Conservation (phyloP, 2,329 filamentous ascomycete genomes). For the Penicillium sp. region DNA sequence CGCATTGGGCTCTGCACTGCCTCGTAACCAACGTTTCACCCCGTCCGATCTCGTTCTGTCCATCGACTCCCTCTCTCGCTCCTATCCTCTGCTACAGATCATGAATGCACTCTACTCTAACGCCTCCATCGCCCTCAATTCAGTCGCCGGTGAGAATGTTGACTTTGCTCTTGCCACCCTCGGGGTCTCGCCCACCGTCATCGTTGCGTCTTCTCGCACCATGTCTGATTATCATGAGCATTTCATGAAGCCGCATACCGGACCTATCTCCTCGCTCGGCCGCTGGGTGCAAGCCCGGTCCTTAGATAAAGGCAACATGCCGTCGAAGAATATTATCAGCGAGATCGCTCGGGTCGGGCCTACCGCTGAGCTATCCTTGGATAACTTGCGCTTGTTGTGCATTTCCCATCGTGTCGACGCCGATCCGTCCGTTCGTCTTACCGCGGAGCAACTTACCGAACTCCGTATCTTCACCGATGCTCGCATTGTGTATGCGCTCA, state of each 20-base stretch:
- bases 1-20: conserved; percentile 75
- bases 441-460: conserved; percentile 73
- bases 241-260: conserved; percentile 62
- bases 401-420: conserved; percentile 73
- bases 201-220: conserved; percentile 76
- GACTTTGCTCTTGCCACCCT: conserved; percentile 75
- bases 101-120: conserved; percentile 84
- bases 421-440: conserved; percentile 65
- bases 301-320: conserved; percentile 75
- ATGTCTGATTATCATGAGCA: conserved; percentile 70
- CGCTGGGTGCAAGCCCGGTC: conserved; percentile 74
- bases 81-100: conserved; percentile 78
- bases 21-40: conserved; percentile 72
- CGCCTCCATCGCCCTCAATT: conserved; percentile 84
- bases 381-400: conserved; percentile 80
- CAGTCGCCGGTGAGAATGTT: conserved; percentile 74
- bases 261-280: conserved; percentile 67
- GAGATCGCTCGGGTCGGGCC: conserved; percentile 42
- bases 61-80: conserved; percentile 77
- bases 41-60: conserved; percentile 82
- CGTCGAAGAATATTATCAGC: conserved; percentile 66
- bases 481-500: conserved; percentile 82
- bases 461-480: conserved; percentile 80
- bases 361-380: conserved; percentile 50
- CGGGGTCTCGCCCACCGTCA: conserved; percentile 77